phyloP scores from a whole-genome alignment of 2,329 filamentous ascomycete genomes.

The Aureobasidium subglaciale region DNA sequence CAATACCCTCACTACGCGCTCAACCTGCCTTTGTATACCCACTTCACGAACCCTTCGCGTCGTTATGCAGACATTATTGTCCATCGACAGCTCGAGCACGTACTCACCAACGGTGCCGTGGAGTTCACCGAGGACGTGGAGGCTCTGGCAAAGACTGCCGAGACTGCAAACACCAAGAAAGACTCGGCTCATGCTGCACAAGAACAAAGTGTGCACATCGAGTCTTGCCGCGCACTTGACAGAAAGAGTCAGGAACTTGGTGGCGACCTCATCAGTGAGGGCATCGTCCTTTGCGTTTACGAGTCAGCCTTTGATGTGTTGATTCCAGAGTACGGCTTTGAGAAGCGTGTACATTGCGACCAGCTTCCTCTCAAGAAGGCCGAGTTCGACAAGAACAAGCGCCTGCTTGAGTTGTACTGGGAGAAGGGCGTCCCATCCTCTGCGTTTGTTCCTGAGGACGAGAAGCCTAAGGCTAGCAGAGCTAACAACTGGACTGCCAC shows the following conservation, averaged over 20 bases:
- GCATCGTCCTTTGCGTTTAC: slow-evolving; percentile 94
- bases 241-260: slow-evolving; percentile 78
- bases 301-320: slow-evolving; percentile 97
- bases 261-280: slow-evolving; percentile 88
- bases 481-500: slow-evolving; percentile 65
- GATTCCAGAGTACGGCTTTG: slow-evolving; percentile 96
- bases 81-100: slow-evolving; percentile 85
- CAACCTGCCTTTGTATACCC: slow-evolving; percentile 90
- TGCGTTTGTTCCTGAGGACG: slow-evolving; percentile 91
- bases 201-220: slow-evolving; percentile 97
- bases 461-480: slow-evolving; percentile 78
- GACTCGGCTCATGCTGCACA: slow-evolving; percentile 96
- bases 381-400: slow-evolving; percentile 95
- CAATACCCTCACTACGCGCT: slow-evolving; percentile 83
- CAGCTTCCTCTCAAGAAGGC: slow-evolving; percentile 97
- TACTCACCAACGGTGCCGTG: slow-evolving; percentile 63
- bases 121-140: slow-evolving; percentile 90
- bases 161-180: slow-evolving; percentile 98
- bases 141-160: slow-evolving; percentile 80
- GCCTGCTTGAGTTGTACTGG: slow-evolving; percentile 95
- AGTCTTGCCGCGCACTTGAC: slow-evolving; percentile 94
- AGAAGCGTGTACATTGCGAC: slow-evolving; percentile 98
- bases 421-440: slow-evolving; percentile 98
- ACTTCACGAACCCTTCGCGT: slow-evolving; percentile 91
- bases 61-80: slow-evolving; percentile 94